Conservation (phyloP, 345 rosid genomes). For the Arabidopsis arenosa region DNA sequence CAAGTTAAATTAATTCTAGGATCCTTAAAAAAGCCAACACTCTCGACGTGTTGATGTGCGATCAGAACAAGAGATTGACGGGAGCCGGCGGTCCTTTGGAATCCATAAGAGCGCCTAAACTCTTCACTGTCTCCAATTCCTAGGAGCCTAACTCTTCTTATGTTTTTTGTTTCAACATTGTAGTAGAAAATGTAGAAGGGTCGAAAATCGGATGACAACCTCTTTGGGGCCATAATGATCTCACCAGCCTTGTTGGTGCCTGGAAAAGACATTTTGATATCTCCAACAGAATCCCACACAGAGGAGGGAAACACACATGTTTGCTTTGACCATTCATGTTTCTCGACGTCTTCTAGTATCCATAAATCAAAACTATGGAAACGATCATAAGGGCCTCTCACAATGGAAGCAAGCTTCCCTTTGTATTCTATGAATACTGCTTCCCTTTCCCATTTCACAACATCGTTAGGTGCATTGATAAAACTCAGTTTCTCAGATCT, state of each 20-base stretch:
- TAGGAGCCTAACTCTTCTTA: not conserved
- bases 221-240: not conserved
- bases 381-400: not conserved
- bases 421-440: not conserved
- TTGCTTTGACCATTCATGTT: constrained; percentile 26
- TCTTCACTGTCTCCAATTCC: not conserved
- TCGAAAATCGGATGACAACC: not conserved
- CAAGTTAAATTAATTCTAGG: not conserved
- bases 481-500: constrained; percentile 23
- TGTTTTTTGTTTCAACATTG: not conserved
- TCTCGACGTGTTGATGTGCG: not conserved
- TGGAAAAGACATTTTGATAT: not conserved
- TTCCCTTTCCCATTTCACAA: rapidly evolving
- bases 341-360: constrained; percentile 10
- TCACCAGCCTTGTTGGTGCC: constrained; percentile 30
- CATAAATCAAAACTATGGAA: constrained; percentile 11
- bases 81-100: not conserved
- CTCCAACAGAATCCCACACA: not conserved
- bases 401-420: constrained; percentile 28
- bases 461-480: not conserved
- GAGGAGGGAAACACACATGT: not conserved
- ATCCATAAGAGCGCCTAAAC: not conserved
- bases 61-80: not conserved
- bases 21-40: not conserved
- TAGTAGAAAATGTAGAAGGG: constrained; percentile 30